Evolutionary conservation across 2,329 filamentous ascomycete genomes (phyloP), one percentile per base, ranked within the genome.

Genomic region (Penicillium olsonii): DNA sequence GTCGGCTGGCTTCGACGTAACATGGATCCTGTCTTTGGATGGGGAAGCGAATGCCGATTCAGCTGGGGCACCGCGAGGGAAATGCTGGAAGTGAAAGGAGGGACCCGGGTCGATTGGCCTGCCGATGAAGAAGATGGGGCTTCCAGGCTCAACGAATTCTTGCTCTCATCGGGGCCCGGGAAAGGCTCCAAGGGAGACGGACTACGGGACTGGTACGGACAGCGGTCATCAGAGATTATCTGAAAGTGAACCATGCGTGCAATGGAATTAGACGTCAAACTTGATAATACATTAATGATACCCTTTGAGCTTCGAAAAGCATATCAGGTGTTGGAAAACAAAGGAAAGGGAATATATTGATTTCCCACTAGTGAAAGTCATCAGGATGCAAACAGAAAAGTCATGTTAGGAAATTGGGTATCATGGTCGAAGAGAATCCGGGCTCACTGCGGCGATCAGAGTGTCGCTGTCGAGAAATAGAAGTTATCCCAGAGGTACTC

Each of bases 401-500:
- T 48, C 27, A 33, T 40, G n/a, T n/a, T 40, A 24, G 18, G 34
- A 51, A 49, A 52, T 29, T 38, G 59, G 59, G 59, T 62, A 62
- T 62, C 59, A 55, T 50, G 44, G 37, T 43, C 49, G 46, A 58
- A 53, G 31, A 27, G 41, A 41, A 43, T 39, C 18, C 17, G 42
- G 18, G 29, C 40, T 49, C 27, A 39, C 19, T 27, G 44, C 44
- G 45, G 46, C 27, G 47, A 48, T 48, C 55, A 74, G 39, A 74
- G 60, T 11, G 82, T 86, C 20, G 82, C 79, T 1, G 83, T 87
- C 15, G 83, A 79, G 71, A 97, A 99, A 73, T 97, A 95, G 71
- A 96, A 97, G 63, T 95, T 92, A 73, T 96, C 91, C 94, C 94
- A 99, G 26, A 99, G 78, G 69, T 95, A 97, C 71, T 96, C 90